Conservation (phyloP, 768 basidiomycete species). For the Trametes gibbosa region DNA sequence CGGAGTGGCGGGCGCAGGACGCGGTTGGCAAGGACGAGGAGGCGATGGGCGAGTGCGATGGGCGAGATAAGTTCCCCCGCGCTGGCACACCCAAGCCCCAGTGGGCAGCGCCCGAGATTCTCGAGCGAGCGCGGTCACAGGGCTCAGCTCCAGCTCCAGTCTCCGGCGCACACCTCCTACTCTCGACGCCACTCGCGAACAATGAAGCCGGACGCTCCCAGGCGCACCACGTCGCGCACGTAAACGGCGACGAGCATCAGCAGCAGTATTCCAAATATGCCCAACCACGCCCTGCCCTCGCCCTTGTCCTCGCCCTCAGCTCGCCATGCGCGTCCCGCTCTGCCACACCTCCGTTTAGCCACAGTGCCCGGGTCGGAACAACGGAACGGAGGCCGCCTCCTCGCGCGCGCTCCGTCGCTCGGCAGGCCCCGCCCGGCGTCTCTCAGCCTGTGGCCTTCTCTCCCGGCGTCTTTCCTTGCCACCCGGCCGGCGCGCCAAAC, state of each 20-base stretch:
- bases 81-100: neutral
- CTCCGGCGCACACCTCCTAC: too few species aligned
- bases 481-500: conserved; percentile 13
- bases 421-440: conserved; percentile 1
- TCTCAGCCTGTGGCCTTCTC: neutral
- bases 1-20: conserved; percentile 4
- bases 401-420: conserved; percentile 15
- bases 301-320: conserved; percentile 1
- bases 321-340: neutral
- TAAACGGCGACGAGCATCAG: conserved; percentile 17
- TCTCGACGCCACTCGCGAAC: too few species aligned
- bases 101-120: too few species aligned
- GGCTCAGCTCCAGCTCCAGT: conserved; percentile 1
- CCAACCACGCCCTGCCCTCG: too few species aligned
- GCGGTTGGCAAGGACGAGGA: conserved; percentile 12
- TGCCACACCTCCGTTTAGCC: neutral
- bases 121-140: conserved; percentile 8
- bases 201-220: conserved; percentile 6
- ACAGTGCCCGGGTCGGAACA: too few species aligned
- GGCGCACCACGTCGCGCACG: conserved; percentile 2
- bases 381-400: too few species aligned
- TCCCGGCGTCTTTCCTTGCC: neutral
- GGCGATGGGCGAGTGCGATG: conserved; percentile 1
- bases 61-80: conserved; percentile 1
- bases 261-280: too few species aligned